phyloP scores from a whole-genome alignment of 2,329 filamentous ascomycete species.

The Ascocoryne sarcoides region DNA sequence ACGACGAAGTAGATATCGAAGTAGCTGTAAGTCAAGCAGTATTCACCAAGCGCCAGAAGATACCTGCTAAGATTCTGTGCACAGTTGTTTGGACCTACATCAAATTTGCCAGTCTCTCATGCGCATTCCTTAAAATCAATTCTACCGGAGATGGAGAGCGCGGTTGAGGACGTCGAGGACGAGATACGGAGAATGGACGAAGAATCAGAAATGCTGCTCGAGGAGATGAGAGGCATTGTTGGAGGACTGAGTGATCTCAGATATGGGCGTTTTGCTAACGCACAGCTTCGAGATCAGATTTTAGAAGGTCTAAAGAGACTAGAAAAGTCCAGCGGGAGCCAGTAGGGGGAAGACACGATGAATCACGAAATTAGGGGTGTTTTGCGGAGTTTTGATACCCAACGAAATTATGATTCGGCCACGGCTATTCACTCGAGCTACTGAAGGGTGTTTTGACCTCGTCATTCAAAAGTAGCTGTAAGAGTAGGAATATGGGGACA shows the following conservation, averaged over 20 bases:
- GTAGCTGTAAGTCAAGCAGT: conserved; percentile 36
- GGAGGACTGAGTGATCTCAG: conserved; percentile 73
- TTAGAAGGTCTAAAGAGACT: conserved; percentile 57
- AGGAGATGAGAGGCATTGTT: conserved; percentile 55
- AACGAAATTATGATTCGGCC: no score
- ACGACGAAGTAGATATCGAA: conserved; percentile 57
- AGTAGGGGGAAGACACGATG: conserved; percentile 4
- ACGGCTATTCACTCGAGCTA: no score
- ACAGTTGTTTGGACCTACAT: conserved; percentile 50
- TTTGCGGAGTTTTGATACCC: conserved; percentile 23
- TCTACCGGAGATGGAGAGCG: conserved; percentile 59
- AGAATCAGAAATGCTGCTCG: conserved; percentile 52
- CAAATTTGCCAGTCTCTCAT: conserved; percentile 36
- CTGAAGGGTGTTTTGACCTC: no score
- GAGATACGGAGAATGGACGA: conserved; percentile 58
- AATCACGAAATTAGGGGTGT: conserved; percentile 5
- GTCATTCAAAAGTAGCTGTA: no score
- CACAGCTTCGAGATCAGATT: conserved; percentile 55
- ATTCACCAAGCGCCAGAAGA: no score
- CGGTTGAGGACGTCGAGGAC: conserved; percentile 54
- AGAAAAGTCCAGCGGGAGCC: conserved; percentile 32
- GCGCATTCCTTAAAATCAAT: conserved; percentile 56
- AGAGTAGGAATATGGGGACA: no score
- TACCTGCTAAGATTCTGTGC: no score
- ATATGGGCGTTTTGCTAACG: conserved; percentile 65